Evolutionary conservation across 768 basidiomycete species (phyloP).

Genomic region (Boletellus emodensis): DNA sequence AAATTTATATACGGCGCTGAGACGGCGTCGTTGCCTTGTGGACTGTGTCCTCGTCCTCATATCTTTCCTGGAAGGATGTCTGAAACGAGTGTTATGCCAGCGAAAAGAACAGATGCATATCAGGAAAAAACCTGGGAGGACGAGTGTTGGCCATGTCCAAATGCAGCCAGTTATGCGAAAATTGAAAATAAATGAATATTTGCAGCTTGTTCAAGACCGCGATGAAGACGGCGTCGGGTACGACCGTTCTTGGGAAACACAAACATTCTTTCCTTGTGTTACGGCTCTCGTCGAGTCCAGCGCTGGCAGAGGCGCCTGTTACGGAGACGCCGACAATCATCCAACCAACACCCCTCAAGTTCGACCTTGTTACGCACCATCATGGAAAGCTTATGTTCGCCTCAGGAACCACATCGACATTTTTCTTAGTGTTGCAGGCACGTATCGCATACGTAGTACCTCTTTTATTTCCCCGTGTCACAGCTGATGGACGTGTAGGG

Average conservation of each 20-base stretch:
- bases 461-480: background rate
- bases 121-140: no score
- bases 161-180: no score
- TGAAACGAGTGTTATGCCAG: no score
- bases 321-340: constrained; percentile 16
- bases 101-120: no score
- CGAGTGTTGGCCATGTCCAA: no score
- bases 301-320: constrained; percentile 11
- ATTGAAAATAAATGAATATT: no score
- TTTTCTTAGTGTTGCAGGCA: constrained; percentile 80
- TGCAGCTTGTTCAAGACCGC: no score
- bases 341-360: constrained; percentile 23
- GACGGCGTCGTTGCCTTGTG: constrained; percentile 1
- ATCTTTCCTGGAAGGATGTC: no score
- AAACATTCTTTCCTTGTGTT: constrained; percentile 34
- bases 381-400: constrained; percentile 1
- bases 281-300: constrained; percentile 32
- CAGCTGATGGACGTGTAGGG: constrained; percentile 38
- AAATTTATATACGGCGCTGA: background rate
- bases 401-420: constrained; percentile 79
- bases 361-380: no score
- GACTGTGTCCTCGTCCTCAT: constrained; percentile 21
- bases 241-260: constrained; percentile 48
- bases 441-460: constrained; percentile 61
- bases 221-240: constrained; percentile 8